Percentiles rank a stretch among this genome's conserved stretches.
Conservation (phyloP, 108 stramenopile species). For the Skeletonema menzelii region DNA sequence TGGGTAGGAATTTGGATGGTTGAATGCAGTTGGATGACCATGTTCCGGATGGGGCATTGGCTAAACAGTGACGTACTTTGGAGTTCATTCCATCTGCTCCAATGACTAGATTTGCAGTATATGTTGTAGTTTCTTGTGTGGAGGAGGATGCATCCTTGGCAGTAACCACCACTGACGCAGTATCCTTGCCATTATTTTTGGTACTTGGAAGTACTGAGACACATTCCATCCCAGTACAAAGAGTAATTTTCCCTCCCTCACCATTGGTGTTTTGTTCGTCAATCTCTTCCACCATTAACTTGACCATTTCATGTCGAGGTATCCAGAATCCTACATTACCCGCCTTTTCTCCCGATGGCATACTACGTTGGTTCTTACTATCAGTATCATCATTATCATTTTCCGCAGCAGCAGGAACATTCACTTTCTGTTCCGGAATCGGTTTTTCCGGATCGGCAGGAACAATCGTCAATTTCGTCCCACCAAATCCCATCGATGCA, state of each 20-base stretch:
- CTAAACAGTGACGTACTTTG: constrained; percentile 56
- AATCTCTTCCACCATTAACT: constrained; percentile 37
- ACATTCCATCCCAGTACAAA: constrained; percentile 36
- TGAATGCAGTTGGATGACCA: constrained; percentile 15
- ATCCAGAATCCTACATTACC: constrained; percentile 44
- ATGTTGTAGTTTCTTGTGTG: neutral
- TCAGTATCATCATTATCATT: neutral
- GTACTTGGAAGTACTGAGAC: constrained; percentile 8
- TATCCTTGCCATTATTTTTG: neutral
- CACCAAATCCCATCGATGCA: constrained; percentile 10
- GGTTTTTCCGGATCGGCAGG: constrained; percentile 44
- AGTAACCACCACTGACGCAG: neutral
- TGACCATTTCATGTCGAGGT: constrained; percentile 50
- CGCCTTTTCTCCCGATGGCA: constrained; percentile 19
- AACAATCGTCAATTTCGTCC: constrained; percentile 16
- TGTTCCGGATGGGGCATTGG: constrained; percentile 7
- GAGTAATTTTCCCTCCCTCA: constrained; percentile 25
- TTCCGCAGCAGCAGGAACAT: neutral
- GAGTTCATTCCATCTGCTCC: constrained; percentile 79
- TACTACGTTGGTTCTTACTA: neutral
- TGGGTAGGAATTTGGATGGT: constrained; percentile 35
- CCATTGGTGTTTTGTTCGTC: constrained; percentile 28
- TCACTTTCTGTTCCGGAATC: constrained; percentile 6
- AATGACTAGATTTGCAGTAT: constrained; percentile 40
- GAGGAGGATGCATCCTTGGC: neutral